Evolutionary conservation across 106 monocot species (phyloP), one percentile per base, ranked within the genome.

Genomic region (Iris macrosiphon): DNA sequence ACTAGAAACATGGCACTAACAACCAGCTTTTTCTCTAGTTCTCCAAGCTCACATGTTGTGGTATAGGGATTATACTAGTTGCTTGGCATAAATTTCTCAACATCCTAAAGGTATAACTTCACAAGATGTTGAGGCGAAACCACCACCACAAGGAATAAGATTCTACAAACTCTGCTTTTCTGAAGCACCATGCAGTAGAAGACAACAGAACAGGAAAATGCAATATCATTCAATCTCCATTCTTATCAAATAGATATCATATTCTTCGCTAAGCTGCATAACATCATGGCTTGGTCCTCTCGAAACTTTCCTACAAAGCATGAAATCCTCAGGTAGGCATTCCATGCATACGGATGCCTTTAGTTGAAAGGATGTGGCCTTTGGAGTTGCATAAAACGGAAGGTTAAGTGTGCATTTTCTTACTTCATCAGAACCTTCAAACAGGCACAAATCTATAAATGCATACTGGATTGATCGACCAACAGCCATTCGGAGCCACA

Each of bases 341-440:
- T 90, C 89, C 63, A 83, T 66, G 22, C 60, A 66, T 25, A 90
- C 24, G 49, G 45, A 73, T 51, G 59, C 75, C 68, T 63, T 87
- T 49, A 88, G 68, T 35, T 78, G 41, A 64, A 86, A 80, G 7
- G 75, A 75, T 43, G 64, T 12, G 7, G 75, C 72, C 16, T 46
- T 78, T 33, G 89, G 82, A 43, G 79, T 69, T 42, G 48, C 50
- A 81, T 83, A 78, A 52, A 83, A 86, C 24, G 90, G 79, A 42
- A 73, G 28, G 30, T 55, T 44, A 54, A 62, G 24, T 8, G 37
- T 66, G 49, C 66, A 57, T 40, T 31, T 67, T 55, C 83, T 86
- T 25, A 54, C 47, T 13, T 72, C 52, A 49, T 63, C 60, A 65
- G 51, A 72, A 15, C 60, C 73, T 49, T 48, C 76, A 70, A 79